Evolutionary conservation across 2,329 filamentous ascomycete genomes (phyloP), one percentile per base, ranked within the genome.

Genomic region (Plenodomus lindquistii): DNA sequence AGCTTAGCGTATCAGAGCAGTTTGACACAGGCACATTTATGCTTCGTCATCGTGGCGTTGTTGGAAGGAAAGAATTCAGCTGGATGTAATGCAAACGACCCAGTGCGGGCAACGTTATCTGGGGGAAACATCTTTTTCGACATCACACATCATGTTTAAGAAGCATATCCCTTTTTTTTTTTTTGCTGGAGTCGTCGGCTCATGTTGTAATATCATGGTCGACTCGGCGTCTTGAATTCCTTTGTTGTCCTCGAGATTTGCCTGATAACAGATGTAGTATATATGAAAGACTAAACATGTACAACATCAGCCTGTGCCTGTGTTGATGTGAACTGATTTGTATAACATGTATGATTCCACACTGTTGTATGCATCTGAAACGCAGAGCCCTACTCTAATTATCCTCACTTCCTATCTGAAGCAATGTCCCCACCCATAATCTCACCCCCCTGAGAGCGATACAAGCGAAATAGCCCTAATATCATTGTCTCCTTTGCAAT

Each of bases 51-150:
- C 6, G 15, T 15, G 4, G 11, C 6, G 27, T 31, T 31, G 11
- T 31, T 7, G 27, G 27, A 31, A 31, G 37, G 48, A 40, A 44
- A 37, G 21, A 40, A 40, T 44, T 49, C 40, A 42, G 42, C 48
- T 47, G 46, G 35, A 56, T 48, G 53, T 62, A 55, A 60, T 60
- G 45, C 48, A 55, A n/a, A 63, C 55, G 62, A 59, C 60, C 62
- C 62, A 65, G 60, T 56, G 60, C 59, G 62, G 62, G 60, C 60
- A 62, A 57, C 49, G 52, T 60, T 54, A 60, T 58, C 47, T 49
- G 38, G 37, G n/a, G n/a, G n/a, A n/a, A n/a, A 7, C 6, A 31
- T 8, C 11, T 11, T 31, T 31, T 31, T 31, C 27, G 27, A 31
- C 27, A 31, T 15, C 27, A 31, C 11, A 31, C 27, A 7, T 13